Percentiles rank a stretch among this genome's conserved stretches.
Conservation (phyloP, 1,139 yeast species). For the Suhomyces bribrorum region DNA sequence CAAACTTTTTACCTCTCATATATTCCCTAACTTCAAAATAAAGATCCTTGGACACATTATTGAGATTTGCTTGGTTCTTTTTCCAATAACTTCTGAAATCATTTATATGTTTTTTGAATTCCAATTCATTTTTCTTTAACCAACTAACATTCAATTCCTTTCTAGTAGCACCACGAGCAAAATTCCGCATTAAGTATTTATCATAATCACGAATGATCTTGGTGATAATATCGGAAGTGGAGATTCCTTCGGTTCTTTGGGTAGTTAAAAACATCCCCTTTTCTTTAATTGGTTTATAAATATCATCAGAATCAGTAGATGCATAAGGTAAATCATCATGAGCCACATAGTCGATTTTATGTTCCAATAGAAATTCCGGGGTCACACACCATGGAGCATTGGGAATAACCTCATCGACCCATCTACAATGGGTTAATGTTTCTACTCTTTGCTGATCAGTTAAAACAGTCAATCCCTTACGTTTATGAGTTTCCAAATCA, state of each 20-base stretch:
- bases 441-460: slow-evolving; percentile 87
- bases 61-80: slow-evolving; percentile 67
- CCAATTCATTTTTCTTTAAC: slow-evolving; percentile 95
- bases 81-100: slow-evolving; percentile 87
- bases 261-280: slow-evolving; percentile 90
- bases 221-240: slow-evolving; percentile 94
- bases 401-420: slow-evolving; percentile 97
- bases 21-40: slow-evolving; percentile 82
- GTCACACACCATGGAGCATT: slow-evolving; percentile 96
- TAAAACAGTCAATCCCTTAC: slow-evolving; percentile 90
- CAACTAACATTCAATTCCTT: slow-evolving; percentile 95
- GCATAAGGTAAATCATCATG: slow-evolving; percentile 97
- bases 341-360: slow-evolving; percentile 91
- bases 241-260: slow-evolving; percentile 94
- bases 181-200: slow-evolving; percentile 93
- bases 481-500: slow-evolving; percentile 85
- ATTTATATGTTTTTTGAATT: slow-evolving; percentile 82
- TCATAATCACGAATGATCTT: slow-evolving; percentile 94
- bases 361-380: slow-evolving; percentile 73
- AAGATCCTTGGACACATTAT: slow-evolving; percentile 75
- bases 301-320: slow-evolving; percentile 82
- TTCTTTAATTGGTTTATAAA: slow-evolving; percentile 88
- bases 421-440: slow-evolving; percentile 82
- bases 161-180: slow-evolving; percentile 96
- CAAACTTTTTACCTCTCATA: slow-evolving; percentile 56